A percentile compares a stretch with the other conserved stretches of the same genome.
phyloP scores from a whole-genome alignment of 129 eudicot genomes.

The Calendula officinalis region DNA sequence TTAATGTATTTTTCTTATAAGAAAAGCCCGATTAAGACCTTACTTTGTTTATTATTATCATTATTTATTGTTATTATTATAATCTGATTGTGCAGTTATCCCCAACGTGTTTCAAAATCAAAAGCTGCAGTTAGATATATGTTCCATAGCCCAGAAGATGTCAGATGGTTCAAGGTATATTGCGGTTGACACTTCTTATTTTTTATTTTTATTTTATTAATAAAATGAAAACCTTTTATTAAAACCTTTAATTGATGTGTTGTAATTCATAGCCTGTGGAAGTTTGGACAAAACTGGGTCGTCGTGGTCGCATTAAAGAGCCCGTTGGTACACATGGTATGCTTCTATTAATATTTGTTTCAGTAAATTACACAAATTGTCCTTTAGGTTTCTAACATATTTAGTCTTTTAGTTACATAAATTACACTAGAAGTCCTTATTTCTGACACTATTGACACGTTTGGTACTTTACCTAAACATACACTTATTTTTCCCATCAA shows the following conservation, averaged over 20 bases:
- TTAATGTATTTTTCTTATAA: too few species aligned
- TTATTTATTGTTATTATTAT: not conserved
- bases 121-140: conserved; percentile 91
- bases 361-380: too few species aligned
- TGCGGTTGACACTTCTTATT: not conserved
- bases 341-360: not conserved
- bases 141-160: conserved; percentile 97
- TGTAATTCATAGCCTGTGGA: conserved; percentile 74
- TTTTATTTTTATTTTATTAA: not conserved
- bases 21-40: not conserved
- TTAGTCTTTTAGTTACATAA: too few species aligned
- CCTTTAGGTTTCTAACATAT: too few species aligned
- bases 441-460: too few species aligned
- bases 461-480: too few species aligned
- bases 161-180: conserved; percentile 90
- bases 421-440: too few species aligned
- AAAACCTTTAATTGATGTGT: not conserved
- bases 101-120: conserved; percentile 89
- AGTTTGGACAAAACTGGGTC: conserved; percentile 90
- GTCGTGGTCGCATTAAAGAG: conserved; percentile 93
- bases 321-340: conserved; percentile 98
- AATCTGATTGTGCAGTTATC: conserved; percentile 59
- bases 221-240: not conserved
- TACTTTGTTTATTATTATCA: not conserved
- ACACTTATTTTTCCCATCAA: too few species aligned